phyloP scores from a whole-genome alignment of 169 alveolate genomes.

The Plasmodium malariae region DNA sequence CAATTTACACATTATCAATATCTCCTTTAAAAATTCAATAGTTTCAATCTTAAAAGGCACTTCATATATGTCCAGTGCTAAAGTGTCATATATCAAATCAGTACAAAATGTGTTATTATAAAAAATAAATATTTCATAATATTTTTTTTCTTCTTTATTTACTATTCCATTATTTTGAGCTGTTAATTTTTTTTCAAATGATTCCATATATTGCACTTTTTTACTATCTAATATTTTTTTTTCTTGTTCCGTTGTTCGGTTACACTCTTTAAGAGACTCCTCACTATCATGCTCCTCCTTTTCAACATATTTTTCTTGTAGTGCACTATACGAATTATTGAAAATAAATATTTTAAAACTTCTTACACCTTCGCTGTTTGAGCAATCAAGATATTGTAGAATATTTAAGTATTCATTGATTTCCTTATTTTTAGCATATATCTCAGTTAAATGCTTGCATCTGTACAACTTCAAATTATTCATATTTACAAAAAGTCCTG shows the following conservation, averaged over 20 bases:
- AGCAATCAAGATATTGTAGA: slow-evolving; percentile 34
- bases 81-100: background rate
- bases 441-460: slow-evolving; percentile 33
- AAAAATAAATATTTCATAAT: slow-evolving; percentile 36
- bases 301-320: background rate
- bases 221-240: background rate
- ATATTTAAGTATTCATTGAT: slow-evolving; percentile 48
- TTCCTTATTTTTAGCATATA: slow-evolving; percentile 58
- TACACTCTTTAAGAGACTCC: background rate
- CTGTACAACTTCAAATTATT: slow-evolving; percentile 37
- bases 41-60: background rate
- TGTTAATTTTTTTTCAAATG: background rate
- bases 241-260: background rate
- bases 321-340: slow-evolving; percentile 6
- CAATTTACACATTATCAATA: slow-evolving; percentile 17
- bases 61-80: slow-evolving; percentile 48
- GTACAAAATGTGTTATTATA: slow-evolving; percentile 9
- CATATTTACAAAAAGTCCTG: slow-evolving; percentile 7
- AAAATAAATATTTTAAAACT: slow-evolving; percentile 33
- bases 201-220: background rate
- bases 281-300: background rate
- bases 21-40: slow-evolving; percentile 21
- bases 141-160: slow-evolving; percentile 5
- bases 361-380: slow-evolving; percentile 18
- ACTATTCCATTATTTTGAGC: background rate